Percentiles rank a stretch among this genome's conserved stretches.
Conservation (phyloP, 2,329 filamentous ascomycete genomes). For the Chrysoporthe puriensis region DNA sequence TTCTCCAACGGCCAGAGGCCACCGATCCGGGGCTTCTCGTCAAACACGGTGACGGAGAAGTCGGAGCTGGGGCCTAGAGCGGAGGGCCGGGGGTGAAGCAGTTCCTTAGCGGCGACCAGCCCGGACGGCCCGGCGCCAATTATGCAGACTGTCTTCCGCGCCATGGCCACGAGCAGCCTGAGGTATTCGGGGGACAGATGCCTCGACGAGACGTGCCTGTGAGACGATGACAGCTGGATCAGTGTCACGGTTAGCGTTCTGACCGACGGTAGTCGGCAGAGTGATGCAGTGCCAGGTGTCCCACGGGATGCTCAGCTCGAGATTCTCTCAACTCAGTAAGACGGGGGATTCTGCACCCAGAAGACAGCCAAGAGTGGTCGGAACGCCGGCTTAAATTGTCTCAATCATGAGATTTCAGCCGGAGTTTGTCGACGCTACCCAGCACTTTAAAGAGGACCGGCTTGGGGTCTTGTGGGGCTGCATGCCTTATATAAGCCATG, state of each 20-base stretch:
- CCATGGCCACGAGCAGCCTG: slow-evolving; percentile 35
- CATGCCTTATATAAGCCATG: not conserved
- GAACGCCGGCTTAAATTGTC: not conserved
- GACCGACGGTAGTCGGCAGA: not conserved
- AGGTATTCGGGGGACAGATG: too few relatives aligned
- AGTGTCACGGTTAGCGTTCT: slow-evolving; percentile 7
- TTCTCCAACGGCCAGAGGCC: slow-evolving; percentile 73
- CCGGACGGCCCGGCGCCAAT: slow-evolving; percentile 69
- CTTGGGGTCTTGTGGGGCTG: not conserved
- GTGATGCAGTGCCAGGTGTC: not conserved
- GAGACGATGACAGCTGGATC: not conserved
- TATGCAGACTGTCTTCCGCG: slow-evolving; percentile 55
- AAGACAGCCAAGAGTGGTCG: not conserved
- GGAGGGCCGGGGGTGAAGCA: slow-evolving; percentile 57
- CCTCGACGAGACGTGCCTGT: not conserved
- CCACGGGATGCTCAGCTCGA: not conserved
- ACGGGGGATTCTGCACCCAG: not conserved
- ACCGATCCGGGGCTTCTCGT: slow-evolving; percentile 66
- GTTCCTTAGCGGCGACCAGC: slow-evolving; percentile 71
- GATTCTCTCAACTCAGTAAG: not conserved
- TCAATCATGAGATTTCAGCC: not conserved
- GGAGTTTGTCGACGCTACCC: not conserved
- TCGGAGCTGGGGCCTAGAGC: slow-evolving; percentile 39
- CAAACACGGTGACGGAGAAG: slow-evolving; percentile 73
- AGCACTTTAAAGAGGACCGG: not conserved